Percentiles rank a stretch among this genome's conserved stretches.
phyloP scores from a whole-genome alignment of 371 early-diverging fungal species.

The Blastocladiella emersonii region DNA sequence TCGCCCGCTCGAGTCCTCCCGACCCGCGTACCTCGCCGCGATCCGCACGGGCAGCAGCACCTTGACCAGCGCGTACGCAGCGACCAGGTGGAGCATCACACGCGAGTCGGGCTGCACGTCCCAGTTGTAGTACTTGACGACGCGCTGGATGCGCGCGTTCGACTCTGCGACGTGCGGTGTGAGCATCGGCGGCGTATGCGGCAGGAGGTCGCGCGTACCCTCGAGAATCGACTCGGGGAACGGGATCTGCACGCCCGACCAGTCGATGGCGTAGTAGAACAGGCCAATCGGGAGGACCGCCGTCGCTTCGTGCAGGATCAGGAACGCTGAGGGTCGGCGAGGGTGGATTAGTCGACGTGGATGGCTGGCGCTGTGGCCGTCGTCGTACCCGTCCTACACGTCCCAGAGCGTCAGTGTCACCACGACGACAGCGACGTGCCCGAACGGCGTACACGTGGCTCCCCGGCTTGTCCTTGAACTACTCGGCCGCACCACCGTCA shows the following conservation, averaged over 20 bases:
- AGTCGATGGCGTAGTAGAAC: background rate
- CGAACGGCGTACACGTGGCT: background rate
- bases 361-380: background rate
- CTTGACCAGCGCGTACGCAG: background rate
- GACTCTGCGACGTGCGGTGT: background rate
- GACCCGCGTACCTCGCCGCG: background rate
- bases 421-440: background rate
- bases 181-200: background rate
- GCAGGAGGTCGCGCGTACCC: background rate
- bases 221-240: background rate
- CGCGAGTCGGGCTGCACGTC: background rate
- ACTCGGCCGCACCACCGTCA: too few relatives aligned
- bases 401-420: background rate
- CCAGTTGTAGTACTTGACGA: constrained; percentile 1
- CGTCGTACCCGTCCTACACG: background rate
- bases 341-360: background rate
- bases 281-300: background rate
- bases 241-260: background rate
- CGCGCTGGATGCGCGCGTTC: background rate
- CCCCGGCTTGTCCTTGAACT: background rate
- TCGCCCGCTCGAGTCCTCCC: too few relatives aligned
- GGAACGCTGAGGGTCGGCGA: background rate
- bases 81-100: background rate
- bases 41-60: background rate
- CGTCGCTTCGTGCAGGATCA: background rate